Base-by-base conservation (phyloP, 208 protist genomes). In the Kentomonas sorsogonicus region DNA sequence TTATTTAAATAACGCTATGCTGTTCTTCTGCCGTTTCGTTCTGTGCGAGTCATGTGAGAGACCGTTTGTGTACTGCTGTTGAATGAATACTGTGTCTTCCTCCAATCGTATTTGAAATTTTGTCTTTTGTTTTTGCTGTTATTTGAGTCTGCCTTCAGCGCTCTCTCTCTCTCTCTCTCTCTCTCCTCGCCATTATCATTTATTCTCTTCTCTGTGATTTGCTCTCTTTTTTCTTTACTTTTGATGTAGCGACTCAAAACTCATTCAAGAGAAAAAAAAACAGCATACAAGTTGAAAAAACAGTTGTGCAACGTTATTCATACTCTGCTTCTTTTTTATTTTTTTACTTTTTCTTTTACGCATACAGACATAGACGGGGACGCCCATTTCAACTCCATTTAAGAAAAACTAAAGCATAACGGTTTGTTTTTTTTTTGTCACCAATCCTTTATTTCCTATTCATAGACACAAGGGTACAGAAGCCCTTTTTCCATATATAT, bases 141-240 rank as follows among this genome's bases (percentile, higher is more conserved):
- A n/a, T n/a, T n/a, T n/a, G n/a, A n/a, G n/a, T n/a, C n/a, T n/a
- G n/a, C n/a, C n/a, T n/a, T n/a, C n/a, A n/a, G n/a, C n/a, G n/a
- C n/a, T n/a, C n/a, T n/a, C n/a, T n/a, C n/a, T n/a, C 33, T 39
- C 52, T 23, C 65, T 39, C 50, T 55, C 54, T 23, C 40, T 27
- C 33, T 58, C 34, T n/a, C 48, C 23, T 46, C 41, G 39, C 22
- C 53, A 33, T 60, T 23, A 43, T 53, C 31, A 33, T 53, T 27
- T 22, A 51, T 68, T 55, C 4, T 31, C 55, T 18, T 52, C 7
- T 47, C 20, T 5, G 22, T 50, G 41, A 34, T 38, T 52, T 26
- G 34, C 23, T 51, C 16, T 58, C 61, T 65, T 60, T 59, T 53
- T 53, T 46, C 53, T 18, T 74, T 45, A 29, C 29, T 29, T 36